Evolutionary conservation across 2,329 filamentous ascomycete species (phyloP).

Genomic region (Aspergillus sclerotialis): DNA sequence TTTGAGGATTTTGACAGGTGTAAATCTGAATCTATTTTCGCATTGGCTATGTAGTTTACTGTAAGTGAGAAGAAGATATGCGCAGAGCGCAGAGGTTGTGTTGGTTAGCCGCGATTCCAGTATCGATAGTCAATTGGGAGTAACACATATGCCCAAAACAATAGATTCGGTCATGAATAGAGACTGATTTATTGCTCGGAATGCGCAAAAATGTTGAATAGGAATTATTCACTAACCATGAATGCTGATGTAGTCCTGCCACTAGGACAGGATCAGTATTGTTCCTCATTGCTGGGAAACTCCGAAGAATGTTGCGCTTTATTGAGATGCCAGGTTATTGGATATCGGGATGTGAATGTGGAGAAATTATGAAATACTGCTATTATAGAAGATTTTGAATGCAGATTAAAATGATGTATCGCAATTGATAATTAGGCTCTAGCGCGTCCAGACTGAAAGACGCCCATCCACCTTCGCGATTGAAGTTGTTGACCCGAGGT

Average conservation of each 20-base stretch:
- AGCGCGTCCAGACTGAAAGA: too few species aligned
- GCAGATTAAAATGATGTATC: background rate
- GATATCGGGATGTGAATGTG: background rate
- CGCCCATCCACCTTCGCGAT: too few species aligned
- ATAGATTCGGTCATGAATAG: too few species aligned
- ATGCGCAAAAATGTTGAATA: too few species aligned
- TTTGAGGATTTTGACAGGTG: constrained; percentile 31
- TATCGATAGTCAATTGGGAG: too few species aligned
- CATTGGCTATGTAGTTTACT: constrained; percentile 5
- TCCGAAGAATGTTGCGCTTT: background rate
- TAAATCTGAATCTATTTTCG: constrained; percentile 32
- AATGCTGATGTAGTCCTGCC: background rate
- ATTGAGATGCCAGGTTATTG: too few species aligned
- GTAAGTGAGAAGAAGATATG: background rate
- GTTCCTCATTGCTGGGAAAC: too few species aligned
- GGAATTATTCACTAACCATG: background rate
- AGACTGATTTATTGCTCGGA: too few species aligned
- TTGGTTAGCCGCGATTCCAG: background rate
- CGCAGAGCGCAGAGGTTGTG: background rate
- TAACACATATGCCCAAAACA: too few species aligned
- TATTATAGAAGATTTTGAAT: background rate
- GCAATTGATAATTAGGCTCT: too few species aligned
- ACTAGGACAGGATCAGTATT: background rate
- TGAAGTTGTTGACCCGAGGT: too few species aligned
- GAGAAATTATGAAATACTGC: background rate